Percentiles rank a stretch among this genome's conserved stretches.
Evolutionary conservation across 2,329 filamentous ascomycete species (phyloP).

Genomic region (Allantophomopsis lycopodina): DNA sequence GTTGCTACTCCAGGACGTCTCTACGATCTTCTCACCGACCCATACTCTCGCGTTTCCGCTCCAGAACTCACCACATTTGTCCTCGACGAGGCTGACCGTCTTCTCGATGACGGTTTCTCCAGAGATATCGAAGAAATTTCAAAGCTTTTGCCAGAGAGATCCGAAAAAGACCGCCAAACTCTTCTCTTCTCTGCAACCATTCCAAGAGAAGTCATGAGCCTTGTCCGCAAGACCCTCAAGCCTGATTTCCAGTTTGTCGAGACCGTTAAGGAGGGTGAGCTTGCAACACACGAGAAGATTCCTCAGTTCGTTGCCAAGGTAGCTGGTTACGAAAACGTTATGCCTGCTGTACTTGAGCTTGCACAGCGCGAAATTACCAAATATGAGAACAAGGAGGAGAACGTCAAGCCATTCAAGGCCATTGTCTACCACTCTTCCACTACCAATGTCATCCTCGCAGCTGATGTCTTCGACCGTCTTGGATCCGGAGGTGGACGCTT

Average conservation of each 20-base stretch:
- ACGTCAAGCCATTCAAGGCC: conserved; percentile 57
- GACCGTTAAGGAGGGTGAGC: conserved; percentile 69
- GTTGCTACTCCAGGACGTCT: conserved; percentile 85
- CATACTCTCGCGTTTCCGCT: conserved; percentile 21
- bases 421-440: conserved; percentile 84
- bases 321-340: conserved; percentile 58
- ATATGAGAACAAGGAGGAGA: conserved; percentile 3
- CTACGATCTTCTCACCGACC: conserved; percentile 58
- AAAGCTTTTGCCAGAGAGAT: conserved; percentile 44
- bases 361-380: conserved; percentile 22
- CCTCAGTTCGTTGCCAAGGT: conserved; percentile 64
- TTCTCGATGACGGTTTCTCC: conserved; percentile 86
- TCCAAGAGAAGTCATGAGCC: conserved; percentile 63
- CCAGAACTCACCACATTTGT: conserved; percentile 75
- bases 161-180: conserved; percentile 64
- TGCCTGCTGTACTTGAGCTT: conserved; percentile 54
- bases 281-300: conserved; percentile 72
- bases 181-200: conserved; percentile 94
- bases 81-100: conserved; percentile 93
- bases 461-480: conserved; percentile 31
- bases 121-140: conserved; percentile 50
- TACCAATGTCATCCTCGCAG: conserved; percentile 52
- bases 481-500: conserved; percentile 5
- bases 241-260: conserved; percentile 79
- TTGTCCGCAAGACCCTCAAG: conserved; percentile 65